Conservation (phyloP, 768 basidiomycete genomes). For the Nidularia pulvinata region DNA sequence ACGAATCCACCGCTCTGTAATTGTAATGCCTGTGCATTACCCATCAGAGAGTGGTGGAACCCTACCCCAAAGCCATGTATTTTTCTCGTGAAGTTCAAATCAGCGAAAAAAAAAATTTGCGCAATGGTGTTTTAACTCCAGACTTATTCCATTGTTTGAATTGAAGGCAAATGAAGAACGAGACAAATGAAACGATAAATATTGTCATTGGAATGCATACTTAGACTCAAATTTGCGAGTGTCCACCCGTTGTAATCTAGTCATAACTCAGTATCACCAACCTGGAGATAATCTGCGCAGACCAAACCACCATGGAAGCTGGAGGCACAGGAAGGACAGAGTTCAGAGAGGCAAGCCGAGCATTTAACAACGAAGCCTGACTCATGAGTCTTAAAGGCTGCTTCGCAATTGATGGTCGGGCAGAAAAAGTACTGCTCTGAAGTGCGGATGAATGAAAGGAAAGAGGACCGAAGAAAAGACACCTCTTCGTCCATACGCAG, state of each 20-base stretch:
- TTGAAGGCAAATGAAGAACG: too few relatives aligned
- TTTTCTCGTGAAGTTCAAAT: too few relatives aligned
- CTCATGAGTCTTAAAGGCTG: slow-evolving; percentile 34
- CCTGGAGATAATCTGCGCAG: slow-evolving; percentile 21
- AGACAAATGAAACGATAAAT: too few relatives aligned
- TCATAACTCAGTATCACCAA: too few relatives aligned
- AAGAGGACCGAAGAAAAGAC: slow-evolving; percentile 36
- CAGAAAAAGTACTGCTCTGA: slow-evolving; percentile 50
- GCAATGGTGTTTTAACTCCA: too few relatives aligned
- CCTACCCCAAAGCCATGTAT: too few relatives aligned
- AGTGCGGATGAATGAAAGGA: slow-evolving; percentile 39
- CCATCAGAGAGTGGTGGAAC: too few relatives aligned
- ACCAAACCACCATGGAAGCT: slow-evolving; percentile 38
- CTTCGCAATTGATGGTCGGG: slow-evolving; percentile 48
- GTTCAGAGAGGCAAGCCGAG: slow-evolving; percentile 25
- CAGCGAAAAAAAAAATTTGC: too few relatives aligned
- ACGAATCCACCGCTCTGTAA: slow-evolving; percentile 42
- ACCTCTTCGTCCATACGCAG: slow-evolving; percentile 34
- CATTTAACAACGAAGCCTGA: slow-evolving; percentile 27
- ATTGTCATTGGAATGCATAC: too few relatives aligned
- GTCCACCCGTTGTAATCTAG: too few relatives aligned
- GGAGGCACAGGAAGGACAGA: slow-evolving; percentile 36
- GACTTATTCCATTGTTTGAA: too few relatives aligned
- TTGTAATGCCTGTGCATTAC: not conserved
- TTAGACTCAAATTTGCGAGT: too few relatives aligned